These are phyloP conservation scores for Caryopteris hybrid DNA, from an alignment of 305 asterid genomes.

Conservation along the genomic window DNA sequence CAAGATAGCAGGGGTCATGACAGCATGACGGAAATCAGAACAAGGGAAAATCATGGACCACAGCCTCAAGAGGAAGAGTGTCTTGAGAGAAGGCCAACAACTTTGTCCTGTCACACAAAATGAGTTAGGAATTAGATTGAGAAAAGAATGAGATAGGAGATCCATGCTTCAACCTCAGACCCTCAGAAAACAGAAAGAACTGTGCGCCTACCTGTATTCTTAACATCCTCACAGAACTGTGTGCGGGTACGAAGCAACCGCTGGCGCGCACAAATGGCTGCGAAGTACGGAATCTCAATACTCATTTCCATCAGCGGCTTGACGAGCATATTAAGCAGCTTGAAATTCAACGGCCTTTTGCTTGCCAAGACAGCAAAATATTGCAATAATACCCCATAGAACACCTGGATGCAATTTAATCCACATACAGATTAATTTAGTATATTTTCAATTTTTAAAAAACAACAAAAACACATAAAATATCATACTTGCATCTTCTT, in stretches of 20 bases:
- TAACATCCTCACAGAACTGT: constrained; percentile 61
- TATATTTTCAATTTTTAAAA: constrained; percentile 6
- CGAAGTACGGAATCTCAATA: constrained; percentile 82
- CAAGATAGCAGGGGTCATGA: constrained; percentile 78
- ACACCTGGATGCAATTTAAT: constrained; percentile 47
- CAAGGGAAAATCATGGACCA: constrained; percentile 97
- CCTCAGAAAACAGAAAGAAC: not conserved
- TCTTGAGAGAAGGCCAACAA: constrained; percentile 91
- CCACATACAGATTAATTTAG: not conserved
- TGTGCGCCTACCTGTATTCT: constrained; percentile 64
- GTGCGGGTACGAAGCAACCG: constrained; percentile 62
- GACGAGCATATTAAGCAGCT: constrained; percentile 65
- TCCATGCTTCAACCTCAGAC: no score
- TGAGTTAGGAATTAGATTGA: constrained; percentile 8
- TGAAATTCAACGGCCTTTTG: constrained; percentile 62
- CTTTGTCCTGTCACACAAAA: constrained; percentile 51
- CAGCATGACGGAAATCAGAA: constrained; percentile 94
- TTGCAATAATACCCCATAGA: constrained; percentile 85
- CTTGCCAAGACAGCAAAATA: constrained; percentile 86
- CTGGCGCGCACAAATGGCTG: constrained; percentile 97
- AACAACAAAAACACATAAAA: constrained; percentile 5
- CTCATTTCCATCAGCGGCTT: constrained; percentile 95
- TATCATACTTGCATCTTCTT: constrained; percentile 85
- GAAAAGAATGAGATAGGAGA: not conserved
- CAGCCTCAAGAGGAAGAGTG: constrained; percentile 70